phyloP scores from a whole-genome alignment of 257 asterid genomes.

The Lycium barbarum region DNA sequence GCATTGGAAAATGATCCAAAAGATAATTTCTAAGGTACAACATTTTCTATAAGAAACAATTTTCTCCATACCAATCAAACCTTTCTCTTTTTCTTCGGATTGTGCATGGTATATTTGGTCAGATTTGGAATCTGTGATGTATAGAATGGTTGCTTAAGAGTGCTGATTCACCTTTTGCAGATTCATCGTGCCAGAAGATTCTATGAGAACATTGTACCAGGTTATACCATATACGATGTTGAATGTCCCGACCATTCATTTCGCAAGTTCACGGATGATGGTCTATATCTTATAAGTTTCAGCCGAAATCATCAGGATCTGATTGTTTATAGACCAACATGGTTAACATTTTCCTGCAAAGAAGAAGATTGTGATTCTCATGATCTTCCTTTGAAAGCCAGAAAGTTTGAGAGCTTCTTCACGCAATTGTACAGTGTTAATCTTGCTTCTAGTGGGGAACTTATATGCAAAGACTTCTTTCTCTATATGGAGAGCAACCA shows the following conservation, averaged over 20 bases:
- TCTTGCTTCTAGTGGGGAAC: constrained; percentile 86
- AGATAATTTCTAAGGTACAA: background rate
- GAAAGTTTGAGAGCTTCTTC: constrained; percentile 88
- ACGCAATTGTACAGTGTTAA: constrained; percentile 71
- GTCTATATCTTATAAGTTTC: constrained; percentile 86
- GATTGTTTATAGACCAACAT: constrained; percentile 88
- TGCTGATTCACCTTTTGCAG: constrained; percentile 54
- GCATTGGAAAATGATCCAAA: background rate
- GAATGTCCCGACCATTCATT: constrained; percentile 92
- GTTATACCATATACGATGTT: constrained; percentile 78
- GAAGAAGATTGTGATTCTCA: constrained; percentile 64
- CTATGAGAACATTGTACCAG: constrained; percentile 93
- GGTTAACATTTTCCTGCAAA: constrained; percentile 88
- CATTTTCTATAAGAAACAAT: background rate
- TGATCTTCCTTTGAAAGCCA: constrained; percentile 82
- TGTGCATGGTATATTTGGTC: constrained; percentile 28
- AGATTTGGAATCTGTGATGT: background rate
- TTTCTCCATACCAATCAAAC: background rate
- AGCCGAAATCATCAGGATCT: constrained; percentile 93
- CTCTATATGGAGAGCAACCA: constrained; percentile 73
- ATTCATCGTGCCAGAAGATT: constrained; percentile 78
- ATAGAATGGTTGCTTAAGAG: constrained; percentile 29
- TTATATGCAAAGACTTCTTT: constrained; percentile 95
- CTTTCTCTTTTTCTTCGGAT: constrained; percentile 4
- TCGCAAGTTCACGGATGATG: constrained; percentile 98